Evolutionary conservation across 75 land plant species (phyloP).

Genomic region (Cupressus sempervirens): DNA sequence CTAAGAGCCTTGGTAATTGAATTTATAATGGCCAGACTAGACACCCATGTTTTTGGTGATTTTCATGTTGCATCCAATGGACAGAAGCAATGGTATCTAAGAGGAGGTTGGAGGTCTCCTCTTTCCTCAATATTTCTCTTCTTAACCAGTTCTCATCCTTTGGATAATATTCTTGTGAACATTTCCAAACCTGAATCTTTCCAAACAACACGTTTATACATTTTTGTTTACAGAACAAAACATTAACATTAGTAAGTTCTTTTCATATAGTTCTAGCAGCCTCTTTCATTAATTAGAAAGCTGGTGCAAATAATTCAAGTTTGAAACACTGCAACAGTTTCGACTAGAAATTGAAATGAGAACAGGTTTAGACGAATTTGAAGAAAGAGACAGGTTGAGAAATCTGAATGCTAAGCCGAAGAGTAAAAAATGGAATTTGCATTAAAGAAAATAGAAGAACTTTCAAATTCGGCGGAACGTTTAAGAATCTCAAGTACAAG

Average conservation of each 20-base stretch:
- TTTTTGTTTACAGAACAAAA: neutral
- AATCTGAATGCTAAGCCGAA: neutral
- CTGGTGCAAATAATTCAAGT: neutral
- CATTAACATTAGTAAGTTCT: neutral
- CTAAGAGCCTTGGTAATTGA: too few species aligned
- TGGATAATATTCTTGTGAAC: neutral
- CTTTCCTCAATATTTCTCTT: neutral
- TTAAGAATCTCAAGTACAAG: neutral
- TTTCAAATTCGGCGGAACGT: neutral
- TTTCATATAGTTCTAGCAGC: neutral
- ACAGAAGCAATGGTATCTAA: too few species aligned
- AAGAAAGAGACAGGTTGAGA: neutral
- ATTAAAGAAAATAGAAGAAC: neutral
- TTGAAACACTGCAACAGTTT: too few species aligned
- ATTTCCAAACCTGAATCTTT: neutral
- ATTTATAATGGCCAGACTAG: too few species aligned
- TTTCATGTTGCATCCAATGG: too few species aligned
- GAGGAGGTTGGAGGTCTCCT: too few species aligned
- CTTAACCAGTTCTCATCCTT: neutral
- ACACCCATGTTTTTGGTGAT: too few species aligned
- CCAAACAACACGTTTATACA: conserved; percentile 1
- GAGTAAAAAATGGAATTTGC: neutral
- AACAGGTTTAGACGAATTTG: neutral
- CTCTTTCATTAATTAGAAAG: neutral
- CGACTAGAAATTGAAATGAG: neutral